A percentile compares a stretch with the other conserved stretches of the same genome.
These are phyloP conservation scores for Lolium perenne DNA, from an alignment of 176 grass and related monocot species.

Conservation along the genomic window DNA sequence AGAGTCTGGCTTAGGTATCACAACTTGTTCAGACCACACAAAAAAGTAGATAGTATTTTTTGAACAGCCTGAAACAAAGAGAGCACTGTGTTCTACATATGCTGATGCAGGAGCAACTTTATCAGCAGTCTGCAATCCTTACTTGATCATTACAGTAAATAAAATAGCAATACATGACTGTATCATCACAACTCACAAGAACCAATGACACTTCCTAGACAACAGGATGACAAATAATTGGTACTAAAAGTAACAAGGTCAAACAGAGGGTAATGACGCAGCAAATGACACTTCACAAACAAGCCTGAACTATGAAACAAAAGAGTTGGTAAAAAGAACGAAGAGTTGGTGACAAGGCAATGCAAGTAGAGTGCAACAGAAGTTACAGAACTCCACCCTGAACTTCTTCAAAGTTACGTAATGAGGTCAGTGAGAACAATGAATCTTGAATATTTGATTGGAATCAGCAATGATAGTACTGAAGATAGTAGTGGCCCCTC, in stretches of 20 bases:
- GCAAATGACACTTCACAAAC: not conserved
- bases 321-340: slow-evolving; percentile 33
- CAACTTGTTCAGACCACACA: not conserved
- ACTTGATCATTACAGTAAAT: not conserved
- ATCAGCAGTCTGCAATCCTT: not conserved
- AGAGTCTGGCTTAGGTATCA: not conserved
- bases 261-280: not conserved
- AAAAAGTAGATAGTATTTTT: too few relatives aligned
- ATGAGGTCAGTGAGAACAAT: not conserved
- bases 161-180: not conserved
- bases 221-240: not conserved
- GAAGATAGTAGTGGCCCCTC: not conserved
- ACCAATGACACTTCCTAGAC: not conserved
- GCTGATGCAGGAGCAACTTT: not conserved
- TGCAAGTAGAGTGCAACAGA: slow-evolving; percentile 13
- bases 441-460: not conserved
- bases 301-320: slow-evolving; percentile 28
- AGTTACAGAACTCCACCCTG: not conserved
- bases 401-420: slow-evolving; percentile 29
- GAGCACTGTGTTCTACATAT: not conserved
- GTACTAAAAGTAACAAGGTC: not conserved
- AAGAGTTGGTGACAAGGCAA: slow-evolving; percentile 29
- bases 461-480: not conserved
- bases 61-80: not conserved
- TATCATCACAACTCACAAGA: not conserved